phyloP scores from a whole-genome alignment of 169 alveolate genomes.

The Perkinsus olseni region DNA sequence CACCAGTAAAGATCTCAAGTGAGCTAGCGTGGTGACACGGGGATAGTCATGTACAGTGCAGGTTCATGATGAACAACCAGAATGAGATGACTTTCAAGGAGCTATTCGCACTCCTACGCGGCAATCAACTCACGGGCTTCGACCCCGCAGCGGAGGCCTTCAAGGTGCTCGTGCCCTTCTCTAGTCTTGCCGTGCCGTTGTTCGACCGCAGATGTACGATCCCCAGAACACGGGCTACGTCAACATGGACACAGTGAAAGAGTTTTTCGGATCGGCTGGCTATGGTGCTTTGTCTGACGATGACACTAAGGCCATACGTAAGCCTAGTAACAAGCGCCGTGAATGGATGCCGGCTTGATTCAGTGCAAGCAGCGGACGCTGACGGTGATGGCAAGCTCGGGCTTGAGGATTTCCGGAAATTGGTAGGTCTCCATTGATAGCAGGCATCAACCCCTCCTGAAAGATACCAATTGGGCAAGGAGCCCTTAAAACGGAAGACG shows the following conservation, averaged over 20 bases:
- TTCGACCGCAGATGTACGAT: constrained; percentile 11
- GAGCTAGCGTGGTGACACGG: neutral
- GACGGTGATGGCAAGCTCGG: constrained; percentile 28
- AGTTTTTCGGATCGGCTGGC: constrained; percentile 23
- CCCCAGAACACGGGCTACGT: constrained; percentile 33
- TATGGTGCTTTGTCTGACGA: constrained; percentile 32
- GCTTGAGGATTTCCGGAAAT: constrained; percentile 29
- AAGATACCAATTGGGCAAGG: neutral
- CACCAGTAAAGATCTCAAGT: constrained; percentile 22
- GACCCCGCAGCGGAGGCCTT: constrained; percentile 43
- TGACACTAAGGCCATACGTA: constrained; percentile 11
- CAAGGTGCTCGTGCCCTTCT: neutral
- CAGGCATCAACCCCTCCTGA: neutral
- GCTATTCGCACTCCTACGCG: constrained; percentile 23
- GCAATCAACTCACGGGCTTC: constrained; percentile 26
- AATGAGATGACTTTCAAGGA: constrained; percentile 19
- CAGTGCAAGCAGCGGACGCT: constrained; percentile 27
- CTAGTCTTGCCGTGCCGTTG: neutral
- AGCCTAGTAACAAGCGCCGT: neutral
- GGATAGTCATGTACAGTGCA: neutral
- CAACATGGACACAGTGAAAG: constrained; percentile 16
- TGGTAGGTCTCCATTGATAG: neutral
- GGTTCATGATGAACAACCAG: constrained; percentile 31
- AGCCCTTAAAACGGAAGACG: neutral
- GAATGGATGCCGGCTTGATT: neutral